phyloP scores from a whole-genome alignment of 2,329 filamentous ascomycete genomes.

The Chaetothyriales sp. region DNA sequence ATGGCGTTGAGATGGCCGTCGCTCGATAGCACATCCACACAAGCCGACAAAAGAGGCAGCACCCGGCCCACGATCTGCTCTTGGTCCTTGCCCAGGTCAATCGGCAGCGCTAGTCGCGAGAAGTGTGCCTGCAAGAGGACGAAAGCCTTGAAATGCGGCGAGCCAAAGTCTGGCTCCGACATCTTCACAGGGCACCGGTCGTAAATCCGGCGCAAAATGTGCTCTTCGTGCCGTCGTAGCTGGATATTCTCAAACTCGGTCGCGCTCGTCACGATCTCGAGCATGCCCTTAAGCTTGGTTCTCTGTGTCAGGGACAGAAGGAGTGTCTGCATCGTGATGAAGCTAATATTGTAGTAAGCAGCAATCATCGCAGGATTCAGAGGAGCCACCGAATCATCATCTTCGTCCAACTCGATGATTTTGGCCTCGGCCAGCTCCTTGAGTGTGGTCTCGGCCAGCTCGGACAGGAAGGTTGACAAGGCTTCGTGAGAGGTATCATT shows the following conservation, averaged over 20 bases:
- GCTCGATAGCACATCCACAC: constrained; percentile 86
- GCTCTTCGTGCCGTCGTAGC: constrained; percentile 82
- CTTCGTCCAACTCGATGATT: constrained; percentile 89
- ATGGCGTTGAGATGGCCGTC: constrained; percentile 94
- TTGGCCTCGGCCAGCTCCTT: constrained; percentile 84
- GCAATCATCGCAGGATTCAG: constrained; percentile 96
- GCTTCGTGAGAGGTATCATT: constrained; percentile 80
- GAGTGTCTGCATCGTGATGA: constrained; percentile 98
- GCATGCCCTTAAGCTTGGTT: constrained; percentile 89
- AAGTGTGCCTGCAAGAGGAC: constrained; percentile 96
- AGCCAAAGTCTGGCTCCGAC: constrained; percentile 69
- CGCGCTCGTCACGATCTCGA: constrained; percentile 93
- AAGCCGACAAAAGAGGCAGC: constrained; percentile 73
- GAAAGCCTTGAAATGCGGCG: constrained; percentile 96
- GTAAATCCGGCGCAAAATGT: constrained; percentile 77
- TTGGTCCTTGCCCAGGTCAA: constrained; percentile 91
- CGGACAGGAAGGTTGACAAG: constrained; percentile 84
- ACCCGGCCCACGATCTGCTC: constrained; percentile 74
- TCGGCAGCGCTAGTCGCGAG: constrained; percentile 87
- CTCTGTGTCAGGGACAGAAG: constrained; percentile 72
- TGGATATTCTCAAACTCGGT: constrained; percentile 94
- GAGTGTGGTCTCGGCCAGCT: constrained; percentile 81
- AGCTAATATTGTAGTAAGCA: constrained; percentile 98
- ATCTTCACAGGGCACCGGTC: constrained; percentile 92
- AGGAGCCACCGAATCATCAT: constrained; percentile 75